phyloP scores from a whole-genome alignment of 1,284 basidiomycete species.

The Puccinia coronata region DNA sequence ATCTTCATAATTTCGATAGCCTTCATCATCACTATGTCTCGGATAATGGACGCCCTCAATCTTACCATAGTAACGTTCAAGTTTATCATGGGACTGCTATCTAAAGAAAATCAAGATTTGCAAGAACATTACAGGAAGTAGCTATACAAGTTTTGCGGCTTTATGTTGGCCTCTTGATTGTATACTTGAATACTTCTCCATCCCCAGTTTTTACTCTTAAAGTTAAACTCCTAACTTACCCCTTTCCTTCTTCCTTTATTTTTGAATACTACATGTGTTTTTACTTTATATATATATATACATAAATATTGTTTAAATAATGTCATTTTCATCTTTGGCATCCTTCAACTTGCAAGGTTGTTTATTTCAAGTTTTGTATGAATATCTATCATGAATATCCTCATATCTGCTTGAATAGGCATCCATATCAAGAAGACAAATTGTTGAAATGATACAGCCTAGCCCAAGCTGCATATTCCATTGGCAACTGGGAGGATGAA shows the following conservation, averaged over 20 bases:
- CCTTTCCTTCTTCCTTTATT: too few species aligned
- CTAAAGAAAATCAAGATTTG: not conserved
- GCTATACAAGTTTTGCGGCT: not conserved
- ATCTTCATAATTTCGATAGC: not conserved
- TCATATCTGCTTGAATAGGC: too few species aligned
- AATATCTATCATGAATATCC: not conserved
- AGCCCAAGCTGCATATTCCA: too few species aligned
- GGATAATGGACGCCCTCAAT: not conserved
- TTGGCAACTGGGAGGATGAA: too few species aligned
- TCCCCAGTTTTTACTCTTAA: not conserved
- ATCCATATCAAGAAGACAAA: too few species aligned
- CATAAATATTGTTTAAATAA: not conserved
- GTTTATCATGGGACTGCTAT: slow-evolving; percentile 13
- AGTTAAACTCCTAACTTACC: too few species aligned
- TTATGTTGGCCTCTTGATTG: not conserved
- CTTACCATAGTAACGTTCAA: slow-evolving; percentile 8
- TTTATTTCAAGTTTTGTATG: not conserved
- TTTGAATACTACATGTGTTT: too few species aligned
- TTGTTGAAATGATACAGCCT: too few species aligned
- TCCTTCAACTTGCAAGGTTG: not conserved
- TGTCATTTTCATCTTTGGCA: not conserved
- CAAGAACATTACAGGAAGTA: not conserved
- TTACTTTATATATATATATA: not conserved
- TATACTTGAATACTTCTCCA: not conserved
- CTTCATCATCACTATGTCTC: slow-evolving; percentile 1